These are phyloP conservation scores for Geotrichum ghanense DNA, from an alignment of 805 yeast species.

Conservation along the genomic window DNA sequence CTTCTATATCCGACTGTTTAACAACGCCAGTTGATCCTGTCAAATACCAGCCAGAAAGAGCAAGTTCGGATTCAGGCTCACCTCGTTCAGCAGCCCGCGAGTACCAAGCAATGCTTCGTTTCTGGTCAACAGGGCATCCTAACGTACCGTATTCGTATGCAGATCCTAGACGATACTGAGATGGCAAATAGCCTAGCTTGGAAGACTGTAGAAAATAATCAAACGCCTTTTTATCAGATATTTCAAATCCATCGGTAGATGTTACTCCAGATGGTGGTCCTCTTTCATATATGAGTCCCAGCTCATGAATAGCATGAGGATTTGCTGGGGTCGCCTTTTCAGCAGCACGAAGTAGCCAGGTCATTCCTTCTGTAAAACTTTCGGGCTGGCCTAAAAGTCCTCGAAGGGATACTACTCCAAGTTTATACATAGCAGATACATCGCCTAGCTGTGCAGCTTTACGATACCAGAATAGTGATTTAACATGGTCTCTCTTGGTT, in stretches of 20 bases:
- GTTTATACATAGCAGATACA: constrained; percentile 59
- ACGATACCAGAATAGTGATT: constrained; percentile 43
- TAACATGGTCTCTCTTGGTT: constrained; percentile 29
- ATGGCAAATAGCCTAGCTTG: constrained; percentile 45
- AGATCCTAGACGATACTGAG: constrained; percentile 61
- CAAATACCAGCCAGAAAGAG: constrained; percentile 69
- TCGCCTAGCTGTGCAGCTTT: constrained; percentile 53
- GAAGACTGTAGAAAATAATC: constrained; percentile 50
- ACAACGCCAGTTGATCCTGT: constrained; percentile 57
- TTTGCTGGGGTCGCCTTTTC: constrained; percentile 32
- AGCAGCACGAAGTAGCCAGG: constrained; percentile 43
- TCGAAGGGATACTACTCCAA: constrained; percentile 52
- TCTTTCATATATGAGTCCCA: constrained; percentile 44
- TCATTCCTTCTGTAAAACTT: constrained; percentile 33
- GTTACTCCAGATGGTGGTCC: constrained; percentile 14
- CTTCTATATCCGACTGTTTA: constrained; percentile 51
- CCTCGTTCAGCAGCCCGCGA: constrained; percentile 53
- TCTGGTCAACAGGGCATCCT: constrained; percentile 40
- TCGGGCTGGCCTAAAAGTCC: constrained; percentile 33
- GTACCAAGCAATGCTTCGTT: constrained; percentile 63
- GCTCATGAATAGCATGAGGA: constrained; percentile 48
- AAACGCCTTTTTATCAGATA: constrained; percentile 32
- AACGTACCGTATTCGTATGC: constrained; percentile 62
- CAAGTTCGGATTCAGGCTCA: constrained; percentile 58
- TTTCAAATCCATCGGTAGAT: constrained; percentile 13